Evolutionary conservation across 495 filamentous ascomycete species (phyloP), one percentile per base, ranked within the genome.

Genomic region (Penicillium goetzii): DNA sequence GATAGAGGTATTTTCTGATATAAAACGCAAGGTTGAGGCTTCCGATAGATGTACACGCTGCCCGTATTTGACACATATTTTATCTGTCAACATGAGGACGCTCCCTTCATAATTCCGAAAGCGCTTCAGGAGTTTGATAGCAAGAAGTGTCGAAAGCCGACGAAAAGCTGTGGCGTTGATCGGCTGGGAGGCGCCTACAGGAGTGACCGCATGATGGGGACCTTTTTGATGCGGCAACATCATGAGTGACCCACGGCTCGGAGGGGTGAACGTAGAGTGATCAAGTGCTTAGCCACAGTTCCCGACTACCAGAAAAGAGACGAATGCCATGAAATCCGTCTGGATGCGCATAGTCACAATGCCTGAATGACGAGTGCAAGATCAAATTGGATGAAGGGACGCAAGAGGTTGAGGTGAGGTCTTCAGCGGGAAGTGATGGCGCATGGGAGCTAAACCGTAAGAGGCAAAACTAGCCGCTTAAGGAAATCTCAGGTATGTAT

Each of bases 11-110:
- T 83, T 57, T 58, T 77, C 41, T 3, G 71, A 62, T 34, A 85
- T 68, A 51, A 83, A 84, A 36, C 67, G 75, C 76, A 86, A 79
- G 3, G 80, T 73, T 59, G 72, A 71, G 61, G 76, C 81, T 73
- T 86, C 82, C 47, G 78, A 72, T 45, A 83, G 70, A 61, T 81
- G 67, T 28, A 73, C 53, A 19, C 41, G 69, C 14, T 23, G 30
- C 17, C 77, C 74, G 38, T 72, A 77, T 55, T 85, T 84, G 62
- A 83, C 74, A 51, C 74, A 77, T 53, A 80, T 25, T 41, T 58
- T 8, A 52, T 67, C 63, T 45, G 76, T 76, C 58, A 78, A 61
- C 68, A 78, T 72, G 21, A 78, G 67, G 41, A 76, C 73, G 28
- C 50, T 56, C 34, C 63, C 63, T 34, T 69, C 12, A 26, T 59